phyloP scores from a whole-genome alignment of 2,329 filamentous ascomycete species.

The Trichoderma guizhouense region DNA sequence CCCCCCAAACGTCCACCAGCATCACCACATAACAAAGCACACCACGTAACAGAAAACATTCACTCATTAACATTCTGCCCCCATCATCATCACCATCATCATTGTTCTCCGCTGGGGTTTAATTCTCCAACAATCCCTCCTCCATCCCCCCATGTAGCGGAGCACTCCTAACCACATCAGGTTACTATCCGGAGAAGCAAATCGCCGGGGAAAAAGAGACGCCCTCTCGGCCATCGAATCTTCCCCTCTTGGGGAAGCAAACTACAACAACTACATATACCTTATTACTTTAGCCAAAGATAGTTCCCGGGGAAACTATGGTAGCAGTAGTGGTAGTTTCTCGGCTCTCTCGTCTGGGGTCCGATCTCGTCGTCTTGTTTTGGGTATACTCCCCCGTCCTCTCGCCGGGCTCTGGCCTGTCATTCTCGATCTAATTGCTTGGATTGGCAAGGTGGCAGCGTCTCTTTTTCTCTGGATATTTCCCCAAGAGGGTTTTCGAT shows the following conservation, averaged over 20 bases:
- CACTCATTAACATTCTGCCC: not conserved
- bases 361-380: not conserved
- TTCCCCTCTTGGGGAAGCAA: not conserved
- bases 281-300: not conserved
- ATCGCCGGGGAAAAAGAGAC: not conserved
- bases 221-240: not conserved
- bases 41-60: not conserved
- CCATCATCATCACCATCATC: not conserved
- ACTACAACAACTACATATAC: not conserved
- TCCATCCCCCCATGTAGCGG: not conserved
- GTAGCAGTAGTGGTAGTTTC: not conserved
- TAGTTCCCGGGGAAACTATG: not conserved
- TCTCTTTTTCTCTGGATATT: not conserved
- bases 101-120: not conserved
- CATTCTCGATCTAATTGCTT: slow-evolving; percentile 14
- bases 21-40: not conserved
- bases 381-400: not conserved
- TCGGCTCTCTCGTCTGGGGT: not conserved
- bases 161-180: slow-evolving; percentile 9
- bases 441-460: not conserved
- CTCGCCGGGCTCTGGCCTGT: not conserved
- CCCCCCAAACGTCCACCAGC: no score
- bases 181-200: slow-evolving; percentile 10
- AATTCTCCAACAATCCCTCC: not conserved
- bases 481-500: not conserved